Evolutionary conservation across 345 rosid genomes (phyloP), one percentile per base, ranked within the genome.

Genomic region (Aegle marmelos): DNA sequence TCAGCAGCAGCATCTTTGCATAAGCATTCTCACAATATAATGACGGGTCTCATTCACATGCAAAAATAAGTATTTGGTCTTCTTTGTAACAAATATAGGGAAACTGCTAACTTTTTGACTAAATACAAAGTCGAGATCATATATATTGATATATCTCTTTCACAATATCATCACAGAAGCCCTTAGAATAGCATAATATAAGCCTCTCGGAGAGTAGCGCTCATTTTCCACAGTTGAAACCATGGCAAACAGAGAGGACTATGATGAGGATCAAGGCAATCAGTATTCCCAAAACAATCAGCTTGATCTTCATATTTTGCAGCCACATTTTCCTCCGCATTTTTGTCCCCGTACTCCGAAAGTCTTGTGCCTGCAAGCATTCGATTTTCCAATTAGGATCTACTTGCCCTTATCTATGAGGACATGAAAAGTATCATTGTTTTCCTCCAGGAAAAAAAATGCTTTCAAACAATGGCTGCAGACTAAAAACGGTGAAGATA

Each of bases 301-400:
- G 80, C 83, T 86, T 83, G 69, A 83, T 78, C 79, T 83, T 86
- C 86, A 86, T 86, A 59, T 86, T 86, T 73, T 86, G 88, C 73
- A 86, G 73, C 86, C 88, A 86, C 88, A 86, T 86, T 75, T 83
- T 86, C 76, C 88, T 77, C 66, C 86, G 72, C 61, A 86, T 86
- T 72, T 83, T 75, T 9, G 85, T 83, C 24, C 88, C 86, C 0
- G 81, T 56, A 63, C 58, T 65, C 48, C 85, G 80, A 33, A 86
- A 86, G 60, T 86, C 85, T 67, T 86, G 88, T 28, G 88, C 88
- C 88, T 86, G 79, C 48, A 36, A 71, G 6, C 21, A 28, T 34
- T 39, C 2, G 39, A 50, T 39, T 34, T 70, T n/a, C n/a, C 41
- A 53, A 34, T 69, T 19, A 36, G 27, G 2, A 6, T 3, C 1